phyloP scores from a whole-genome alignment of 2,329 filamentous ascomycete genomes.

The Fusarium liriodendri region DNA sequence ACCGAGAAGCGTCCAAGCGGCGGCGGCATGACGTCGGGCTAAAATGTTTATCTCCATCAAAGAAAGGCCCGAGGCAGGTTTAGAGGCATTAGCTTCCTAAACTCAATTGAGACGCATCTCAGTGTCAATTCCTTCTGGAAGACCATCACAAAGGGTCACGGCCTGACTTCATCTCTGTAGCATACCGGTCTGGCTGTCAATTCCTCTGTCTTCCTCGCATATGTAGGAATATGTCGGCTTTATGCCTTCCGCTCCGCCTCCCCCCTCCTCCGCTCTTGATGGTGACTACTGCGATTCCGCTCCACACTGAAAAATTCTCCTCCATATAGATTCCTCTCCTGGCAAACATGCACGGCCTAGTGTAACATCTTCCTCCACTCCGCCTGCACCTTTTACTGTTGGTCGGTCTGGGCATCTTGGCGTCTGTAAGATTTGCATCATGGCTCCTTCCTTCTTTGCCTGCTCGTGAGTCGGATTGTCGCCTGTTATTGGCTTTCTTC shows the following conservation, averaged over 20 bases:
- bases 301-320: slow-evolving; percentile 17
- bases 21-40: not conserved
- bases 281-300: not conserved
- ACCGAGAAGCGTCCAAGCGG: not conserved
- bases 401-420: slow-evolving; percentile 28
- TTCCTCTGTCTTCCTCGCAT: not conserved
- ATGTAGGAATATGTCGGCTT: not conserved
- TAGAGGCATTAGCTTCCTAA: not conserved
- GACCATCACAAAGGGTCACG: not conserved
- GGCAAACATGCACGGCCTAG: not conserved
- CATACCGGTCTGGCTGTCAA: not conserved
- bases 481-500: not conserved
- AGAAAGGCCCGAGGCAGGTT: not conserved
- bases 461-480: not conserved
- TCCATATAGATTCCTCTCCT: slow-evolving; percentile 21
- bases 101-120: not conserved
- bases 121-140: not conserved
- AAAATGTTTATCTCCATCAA: not conserved
- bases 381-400: not conserved
- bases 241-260: not conserved
- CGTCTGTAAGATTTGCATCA: slow-evolving; percentile 12
- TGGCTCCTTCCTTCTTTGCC: not conserved
- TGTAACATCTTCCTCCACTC: not conserved
- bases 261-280: not conserved
- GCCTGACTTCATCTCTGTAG: not conserved